Evolutionary conservation across 805 yeast genomes (phyloP), one percentile per base, ranked within the genome.

Genomic region (Barnettozyma pratensis): DNA sequence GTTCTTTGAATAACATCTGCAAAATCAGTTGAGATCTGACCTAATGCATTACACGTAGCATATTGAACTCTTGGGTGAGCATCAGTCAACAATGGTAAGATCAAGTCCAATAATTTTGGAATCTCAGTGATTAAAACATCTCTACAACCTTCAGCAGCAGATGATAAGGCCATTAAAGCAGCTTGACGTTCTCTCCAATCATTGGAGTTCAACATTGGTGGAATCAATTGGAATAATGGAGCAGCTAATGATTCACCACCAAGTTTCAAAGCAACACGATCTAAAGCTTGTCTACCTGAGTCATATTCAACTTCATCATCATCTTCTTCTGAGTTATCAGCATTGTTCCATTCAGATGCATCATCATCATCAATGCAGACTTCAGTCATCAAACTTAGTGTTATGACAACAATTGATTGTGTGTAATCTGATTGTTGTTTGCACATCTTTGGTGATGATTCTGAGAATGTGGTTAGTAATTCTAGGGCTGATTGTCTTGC

Each of bases 111-210:
- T 41, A 94, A 80, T 60, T 79, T 81, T 51, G 90, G 87, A 43
- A 89, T 85, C 63, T 90, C 96, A 32, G 79, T 72, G 42, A 87
- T 85, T 68, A 94, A 75, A 11, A 86, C 89, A 56, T 91, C 97
- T 43, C 88, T 77, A 69, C 98, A 92, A 45, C 99, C 99, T 71
- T 94, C 99, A 37, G 97, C 97, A 26, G 96, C 96, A 5, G 96
- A 83, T 0, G 97, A 90, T 29, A 94, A 72, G 0, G 97, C 97
- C 98, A 94, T 94, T 48, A 94, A 71, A 2, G 97, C 96, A 27
- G 96, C 99, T 65, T 91, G 96, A 53, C 97, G 84, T 65, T 90
- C 96, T 65, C 96, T 83, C 99, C 99, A 94, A 52, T 80, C 78
- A 32, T 71, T 63, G 2, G 96, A 83, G 47, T 72, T 71, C 25